Percentiles rank a stretch among this genome's conserved stretches.
phyloP scores from a whole-genome alignment of 2,329 filamentous ascomycete species.

The Xenoacremonium recifei region DNA sequence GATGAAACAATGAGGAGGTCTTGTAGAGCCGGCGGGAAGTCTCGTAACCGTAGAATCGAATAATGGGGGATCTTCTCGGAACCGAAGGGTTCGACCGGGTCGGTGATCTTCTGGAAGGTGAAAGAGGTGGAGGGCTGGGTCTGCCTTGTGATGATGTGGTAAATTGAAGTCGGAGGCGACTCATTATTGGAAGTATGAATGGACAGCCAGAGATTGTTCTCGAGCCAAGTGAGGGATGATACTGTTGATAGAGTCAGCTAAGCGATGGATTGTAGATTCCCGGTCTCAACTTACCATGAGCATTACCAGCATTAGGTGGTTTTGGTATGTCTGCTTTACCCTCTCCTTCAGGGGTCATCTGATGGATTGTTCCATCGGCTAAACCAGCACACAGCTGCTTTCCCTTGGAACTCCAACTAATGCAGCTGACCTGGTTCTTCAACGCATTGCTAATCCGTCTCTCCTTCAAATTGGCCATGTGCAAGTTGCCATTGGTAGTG shows the following conservation, averaged over 20 bases:
- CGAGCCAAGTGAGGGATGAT: slow-evolving; percentile 81
- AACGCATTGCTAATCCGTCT: slow-evolving; percentile 62
- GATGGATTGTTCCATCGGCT: slow-evolving; percentile 73
- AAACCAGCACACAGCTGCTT: slow-evolving; percentile 90
- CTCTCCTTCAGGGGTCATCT: slow-evolving; percentile 80
- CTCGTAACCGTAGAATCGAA: slow-evolving; percentile 71
- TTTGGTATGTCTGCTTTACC: slow-evolving; percentile 76
- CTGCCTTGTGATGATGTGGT: slow-evolving; percentile 74
- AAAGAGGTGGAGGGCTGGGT: slow-evolving; percentile 57
- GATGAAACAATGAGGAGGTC: slow-evolving; percentile 82
- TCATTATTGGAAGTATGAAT: slow-evolving; percentile 69
- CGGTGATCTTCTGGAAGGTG: slow-evolving; percentile 70
- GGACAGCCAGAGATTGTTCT: slow-evolving; percentile 80
- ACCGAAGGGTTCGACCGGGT: slow-evolving; percentile 72
- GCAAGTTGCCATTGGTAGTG: slow-evolving; percentile 74
- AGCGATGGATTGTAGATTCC: too few species aligned
- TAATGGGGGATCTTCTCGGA: slow-evolving; percentile 70
- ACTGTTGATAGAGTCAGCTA: slow-evolving; percentile 44
- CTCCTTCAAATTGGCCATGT: slow-evolving; percentile 78
- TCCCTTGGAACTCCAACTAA: slow-evolving; percentile 88
- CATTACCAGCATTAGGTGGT: slow-evolving; percentile 65
- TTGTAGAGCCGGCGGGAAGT: slow-evolving; percentile 77
- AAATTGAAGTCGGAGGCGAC: slow-evolving; percentile 63
- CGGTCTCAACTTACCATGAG: slow-evolving; percentile 60
- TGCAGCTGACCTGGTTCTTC: slow-evolving; percentile 74